These are phyloP conservation scores for Myrica gale DNA, from an alignment of 306 rosid species.

Conservation along the genomic window DNA sequence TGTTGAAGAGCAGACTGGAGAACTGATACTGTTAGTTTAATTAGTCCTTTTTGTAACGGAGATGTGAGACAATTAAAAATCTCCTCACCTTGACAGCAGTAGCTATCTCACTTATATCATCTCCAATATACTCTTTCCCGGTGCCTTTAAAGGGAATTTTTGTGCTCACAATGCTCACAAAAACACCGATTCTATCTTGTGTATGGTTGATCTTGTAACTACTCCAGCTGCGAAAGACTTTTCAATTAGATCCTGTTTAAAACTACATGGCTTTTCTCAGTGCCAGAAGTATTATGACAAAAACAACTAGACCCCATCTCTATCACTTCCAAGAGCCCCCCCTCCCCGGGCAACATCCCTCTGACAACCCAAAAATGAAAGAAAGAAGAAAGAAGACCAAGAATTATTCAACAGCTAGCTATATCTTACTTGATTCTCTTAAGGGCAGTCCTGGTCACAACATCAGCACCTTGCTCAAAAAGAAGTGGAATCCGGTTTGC, in stretches of 20 bases:
- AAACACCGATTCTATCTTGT: conserved; percentile 93
- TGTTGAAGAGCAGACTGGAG: conserved; percentile 90
- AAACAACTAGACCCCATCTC: conserved; percentile 4
- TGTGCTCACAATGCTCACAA: conserved; percentile 92
- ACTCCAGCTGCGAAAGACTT: conserved; percentile 59
- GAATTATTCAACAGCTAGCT: conserved; percentile 3
- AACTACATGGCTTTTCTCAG: background rate
- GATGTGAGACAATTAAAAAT: conserved; percentile 22
- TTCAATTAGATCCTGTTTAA: conserved; percentile 14
- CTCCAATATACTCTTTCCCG: conserved; percentile 97
- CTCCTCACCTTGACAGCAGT: conserved; percentile 81
- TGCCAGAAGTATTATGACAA: conserved; percentile 7
- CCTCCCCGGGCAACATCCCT: background rate
- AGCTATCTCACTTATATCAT: conserved; percentile 92
- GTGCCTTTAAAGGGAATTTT: conserved; percentile 98
- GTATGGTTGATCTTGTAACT: conserved; percentile 93
- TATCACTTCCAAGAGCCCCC: background rate
- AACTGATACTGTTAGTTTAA: conserved; percentile 31
- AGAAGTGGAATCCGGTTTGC: conserved; percentile 99
- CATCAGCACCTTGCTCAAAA: conserved; percentile 99
- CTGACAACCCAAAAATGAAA: background rate
- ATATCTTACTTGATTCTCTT: conserved; percentile 83
- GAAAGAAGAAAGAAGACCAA: conserved; percentile 9
- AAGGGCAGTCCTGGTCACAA: conserved; percentile 88
- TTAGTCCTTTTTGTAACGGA: conserved; percentile 5